phyloP scores from a whole-genome alignment of 73 alveolate genomes.

The Paramecium caudatum region DNA sequence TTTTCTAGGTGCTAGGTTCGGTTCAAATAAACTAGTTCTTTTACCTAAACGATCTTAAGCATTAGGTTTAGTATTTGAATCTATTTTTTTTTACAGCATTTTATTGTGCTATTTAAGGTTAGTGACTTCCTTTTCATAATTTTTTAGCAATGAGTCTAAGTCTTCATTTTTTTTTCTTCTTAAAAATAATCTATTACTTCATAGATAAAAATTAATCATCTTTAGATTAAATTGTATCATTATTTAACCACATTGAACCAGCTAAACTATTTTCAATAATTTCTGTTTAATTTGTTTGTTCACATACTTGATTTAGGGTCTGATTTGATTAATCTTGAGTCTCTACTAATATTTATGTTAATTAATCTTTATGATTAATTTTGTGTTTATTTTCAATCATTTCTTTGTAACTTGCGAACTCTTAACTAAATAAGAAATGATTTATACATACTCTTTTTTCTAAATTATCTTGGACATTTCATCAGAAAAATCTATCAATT shows the following conservation, averaged over 20 bases:
- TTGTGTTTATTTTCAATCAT: not conserved
- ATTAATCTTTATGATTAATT: not conserved
- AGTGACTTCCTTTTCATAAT: conserved; percentile 37
- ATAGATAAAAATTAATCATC: conserved; percentile 1
- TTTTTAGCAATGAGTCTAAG: not conserved
- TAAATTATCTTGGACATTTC: not conserved
- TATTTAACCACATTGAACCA: conserved; percentile 40
- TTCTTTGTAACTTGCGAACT: not conserved
- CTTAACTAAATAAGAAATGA: not conserved
- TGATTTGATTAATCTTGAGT: not conserved
- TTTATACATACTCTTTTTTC: not conserved
- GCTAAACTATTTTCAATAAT: not conserved
- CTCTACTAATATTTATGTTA: not conserved
- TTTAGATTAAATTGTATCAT: not conserved
- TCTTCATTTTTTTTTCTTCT: not conserved
- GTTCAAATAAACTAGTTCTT: conserved; percentile 42
- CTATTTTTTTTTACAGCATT: not conserved
- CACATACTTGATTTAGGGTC: not conserved
- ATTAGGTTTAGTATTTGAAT: not conserved
- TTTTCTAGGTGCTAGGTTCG: conserved; percentile 24
- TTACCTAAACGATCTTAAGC: conserved; percentile 29
- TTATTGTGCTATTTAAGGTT: not conserved
- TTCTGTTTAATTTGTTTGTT: not conserved
- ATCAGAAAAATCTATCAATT: not conserved
- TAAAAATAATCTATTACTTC: not conserved